Evolutionary conservation across 306 rosid genomes (phyloP), one percentile per base, ranked within the genome.

Genomic region (Quercus cerris): DNA sequence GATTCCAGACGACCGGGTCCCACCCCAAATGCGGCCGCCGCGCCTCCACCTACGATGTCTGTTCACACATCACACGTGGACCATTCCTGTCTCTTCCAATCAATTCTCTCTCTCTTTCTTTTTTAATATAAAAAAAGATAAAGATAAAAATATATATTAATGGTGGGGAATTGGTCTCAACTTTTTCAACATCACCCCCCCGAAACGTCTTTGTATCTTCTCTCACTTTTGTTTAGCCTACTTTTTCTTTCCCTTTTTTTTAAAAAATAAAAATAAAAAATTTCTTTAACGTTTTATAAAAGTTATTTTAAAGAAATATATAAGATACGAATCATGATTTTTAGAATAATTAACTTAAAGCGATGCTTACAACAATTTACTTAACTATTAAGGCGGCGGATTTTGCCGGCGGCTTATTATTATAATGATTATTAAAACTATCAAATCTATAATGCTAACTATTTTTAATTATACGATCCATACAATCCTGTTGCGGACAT

Each of bases 1-100:
- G 67, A 79, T 41, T 52, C 56, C 70, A 67, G 23, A 31, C 28
- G 41, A 3, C 30, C 30, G 63, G 87, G 79, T 1, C 79, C 76
- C 82, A 23, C 77, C 11, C 31, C 0, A 57, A 33, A 63, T 41
- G 80, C 78, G 75, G 78, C 86, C 80, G 75, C 84, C 78, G 62
- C 85, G 56, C 63, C 73, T 78, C 74, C 81, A 71, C 71, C 27
- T 31, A 51, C 52, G 15, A 0, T 6, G 13, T 44, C 22, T 28
- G 70, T 18, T 52, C 54, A 51, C 51, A 76, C 85, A 12, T 51
- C 54, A 51, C 51, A 76, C 85, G 77, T 71, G 81, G 74, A 38
- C 69, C 41, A 6, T 28, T 63, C 41, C 41, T 28, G 70, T 23
- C 41, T 63, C 41, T 6, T 27, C 11, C 46, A 2, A 41, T 41